These are phyloP conservation scores for Daldinia loculata DNA, from an alignment of 495 filamentous ascomycete genomes.

Conservation along the genomic window DNA sequence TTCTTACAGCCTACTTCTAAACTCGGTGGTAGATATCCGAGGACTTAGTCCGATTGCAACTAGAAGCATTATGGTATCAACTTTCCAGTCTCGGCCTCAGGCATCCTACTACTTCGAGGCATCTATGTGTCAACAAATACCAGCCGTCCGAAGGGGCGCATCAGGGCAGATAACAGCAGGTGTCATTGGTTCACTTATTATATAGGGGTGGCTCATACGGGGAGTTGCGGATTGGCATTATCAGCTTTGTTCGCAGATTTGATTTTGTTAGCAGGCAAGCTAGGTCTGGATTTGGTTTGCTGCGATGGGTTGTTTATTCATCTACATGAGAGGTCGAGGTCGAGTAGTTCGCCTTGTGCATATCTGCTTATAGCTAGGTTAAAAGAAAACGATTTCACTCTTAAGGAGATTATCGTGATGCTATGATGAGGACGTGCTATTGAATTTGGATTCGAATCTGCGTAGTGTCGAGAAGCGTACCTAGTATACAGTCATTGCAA, in stretches of 20 bases:
- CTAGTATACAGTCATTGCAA: not conserved
- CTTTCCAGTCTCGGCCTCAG: not conserved
- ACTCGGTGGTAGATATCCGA: not conserved
- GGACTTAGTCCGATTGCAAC: not conserved
- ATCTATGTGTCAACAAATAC: not conserved
- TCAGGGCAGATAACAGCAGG: not conserved
- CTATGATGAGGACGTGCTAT: not conserved
- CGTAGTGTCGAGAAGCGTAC: not conserved
- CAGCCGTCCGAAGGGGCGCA: not conserved
- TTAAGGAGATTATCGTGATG: not conserved
- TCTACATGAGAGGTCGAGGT: constrained; percentile 1
- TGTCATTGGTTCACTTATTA: not conserved
- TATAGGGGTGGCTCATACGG: constrained; percentile 4
- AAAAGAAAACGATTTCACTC: constrained; percentile 1
- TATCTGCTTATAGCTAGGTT: not conserved
- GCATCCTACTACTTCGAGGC: not conserved
- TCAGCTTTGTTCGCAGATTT: not conserved
- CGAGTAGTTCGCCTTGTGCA: not conserved
- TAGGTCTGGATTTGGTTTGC: not conserved
- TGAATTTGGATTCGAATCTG: not conserved
- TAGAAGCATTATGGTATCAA: not conserved
- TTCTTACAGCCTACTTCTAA: not conserved
- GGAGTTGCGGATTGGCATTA: constrained; percentile 25
- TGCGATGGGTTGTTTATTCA: constrained; percentile 3
- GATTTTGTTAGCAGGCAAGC: not conserved